Base-by-base conservation (phyloP, 2,329 filamentous ascomycete genomes). In the Cladosporium phlei region DNA sequence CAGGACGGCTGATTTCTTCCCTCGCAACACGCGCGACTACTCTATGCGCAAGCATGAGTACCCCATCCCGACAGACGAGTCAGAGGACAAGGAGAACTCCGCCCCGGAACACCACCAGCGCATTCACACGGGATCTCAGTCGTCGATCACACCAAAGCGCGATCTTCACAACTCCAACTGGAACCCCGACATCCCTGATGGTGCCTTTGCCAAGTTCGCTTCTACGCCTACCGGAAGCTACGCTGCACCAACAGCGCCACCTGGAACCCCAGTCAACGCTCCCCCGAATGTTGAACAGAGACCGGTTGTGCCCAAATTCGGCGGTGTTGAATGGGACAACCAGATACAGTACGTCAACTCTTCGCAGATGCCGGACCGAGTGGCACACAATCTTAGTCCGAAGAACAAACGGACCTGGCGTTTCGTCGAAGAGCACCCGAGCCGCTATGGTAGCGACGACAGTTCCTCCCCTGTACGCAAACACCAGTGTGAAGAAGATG, bases 1-100 rank as follows among this genome's bases (percentile, higher is more conserved):
- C 47, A 56, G 57, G 24, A 68, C 65, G 9, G 59, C 60, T 16
- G 64, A 67, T 51, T 68, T 68, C 59, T 68, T 68, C 48, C 65
- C 65, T 8, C 55, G 54, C 51, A 64, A 68, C 47, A 61, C 65
- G 20, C 53, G 55, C 24, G 63, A 67, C 14, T 63, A 66, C 43
- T 67, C 65, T 5, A 58, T 58, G 33, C 59, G 58, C 21, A 62
- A 61, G 42, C 53, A 65, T 20, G 55, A 55, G 11, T 62, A 62
- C 39, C 54, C 56, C 9, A 37, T 50, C 5, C 37, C 40, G 2
- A 20, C 25, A 5, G 47, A 55, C 11, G 37, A 42, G 2, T 52
- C 50, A 2, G 54, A 53, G 7, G 50, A 54, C 27, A 58, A 59
- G 30, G 55, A 57, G 44, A 58, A 55, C 32, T 17, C 29, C 19